A percentile compares a stretch with the other conserved stretches of the same genome.
Conservation (phyloP, 495 filamentous ascomycete genomes). For the Evernia prunastri region DNA sequence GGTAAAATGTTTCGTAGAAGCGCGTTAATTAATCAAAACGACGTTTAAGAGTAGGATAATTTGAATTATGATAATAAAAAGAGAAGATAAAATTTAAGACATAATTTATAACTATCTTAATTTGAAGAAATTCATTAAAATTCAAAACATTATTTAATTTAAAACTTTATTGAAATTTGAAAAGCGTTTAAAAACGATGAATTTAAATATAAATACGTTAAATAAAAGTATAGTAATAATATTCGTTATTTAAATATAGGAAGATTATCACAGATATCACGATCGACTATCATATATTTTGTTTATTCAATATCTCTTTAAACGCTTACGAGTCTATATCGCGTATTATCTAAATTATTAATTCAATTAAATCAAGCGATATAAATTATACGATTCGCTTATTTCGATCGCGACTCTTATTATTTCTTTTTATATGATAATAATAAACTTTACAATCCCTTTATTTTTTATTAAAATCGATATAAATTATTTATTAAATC, state of each 20-base stretch:
- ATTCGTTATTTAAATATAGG: not conserved
- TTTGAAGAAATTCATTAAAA: no score
- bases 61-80: no score
- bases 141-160: no score
- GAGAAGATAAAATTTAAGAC: no score
- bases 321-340: not conserved
- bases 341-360: not conserved
- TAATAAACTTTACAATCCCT: conserved; percentile 1
- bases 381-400: not conserved
- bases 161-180: no score
- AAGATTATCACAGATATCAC: not conserved
- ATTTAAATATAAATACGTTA: not conserved
- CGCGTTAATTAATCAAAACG: no score
- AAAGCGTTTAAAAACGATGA: no score
- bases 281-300: not conserved
- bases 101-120: no score
- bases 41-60: no score
- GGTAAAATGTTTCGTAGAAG: no score
- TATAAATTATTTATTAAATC: conserved; percentile 7
- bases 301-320: conserved; percentile 12
- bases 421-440: conserved; percentile 12
- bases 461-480: not conserved
- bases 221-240: not conserved
- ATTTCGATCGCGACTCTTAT: not conserved
- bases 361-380: not conserved